Base-by-base conservation (phyloP, 768 basidiomycete species). In the Hebeloma cylindrosporum region DNA sequence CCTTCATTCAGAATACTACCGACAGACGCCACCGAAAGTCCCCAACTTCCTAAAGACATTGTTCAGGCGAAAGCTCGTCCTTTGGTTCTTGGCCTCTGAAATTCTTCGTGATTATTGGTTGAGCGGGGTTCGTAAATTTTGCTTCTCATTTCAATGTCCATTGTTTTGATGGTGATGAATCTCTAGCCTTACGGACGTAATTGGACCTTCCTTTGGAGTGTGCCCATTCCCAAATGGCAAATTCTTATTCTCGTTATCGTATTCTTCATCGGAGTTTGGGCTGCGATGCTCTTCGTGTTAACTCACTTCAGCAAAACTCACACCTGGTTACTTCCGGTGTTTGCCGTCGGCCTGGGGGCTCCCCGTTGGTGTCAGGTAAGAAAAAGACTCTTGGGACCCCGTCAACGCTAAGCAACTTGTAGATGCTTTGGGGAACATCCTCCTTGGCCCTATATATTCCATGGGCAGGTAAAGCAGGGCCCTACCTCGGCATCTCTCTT, bases 361-460 rank as follows among this genome's bases (percentile, higher is more conserved):
- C 93, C 93, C 8, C 69, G 90, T 58, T 96, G 93, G 93, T 95
- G 93, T 73, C 93, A 95, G 72, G 83, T 83, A 61, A 36, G 61
- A 55, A 7, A n/a, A 20, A 2, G 9, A 5, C 38, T 20, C n/a
- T 18, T 38, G n/a, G n/a, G n/a, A n/a, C n/a, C n/a, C n/a, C 7
- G 17, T 25, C 32, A 18, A 49, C 16, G 22, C 10, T 26, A 16
- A 60, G 40, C 50, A 18, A 37, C 4, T 48, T 43, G 16, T 43
- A 83, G 80, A 95, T 93, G 82, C 68, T 93, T 35, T 96, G 93
- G 93, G 93, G 93, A 57, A 93, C 92, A 7, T 95, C 93, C 4
- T 93, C 91, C 23, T 77, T 96, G 32, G 93, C 90, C 3, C 68
- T 93, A 11, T 96, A 95, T 61, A 85, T 96, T 47, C 92, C 93